phyloP scores from a whole-genome alignment of 1,139 yeast species.

The Candida sp. region DNA sequence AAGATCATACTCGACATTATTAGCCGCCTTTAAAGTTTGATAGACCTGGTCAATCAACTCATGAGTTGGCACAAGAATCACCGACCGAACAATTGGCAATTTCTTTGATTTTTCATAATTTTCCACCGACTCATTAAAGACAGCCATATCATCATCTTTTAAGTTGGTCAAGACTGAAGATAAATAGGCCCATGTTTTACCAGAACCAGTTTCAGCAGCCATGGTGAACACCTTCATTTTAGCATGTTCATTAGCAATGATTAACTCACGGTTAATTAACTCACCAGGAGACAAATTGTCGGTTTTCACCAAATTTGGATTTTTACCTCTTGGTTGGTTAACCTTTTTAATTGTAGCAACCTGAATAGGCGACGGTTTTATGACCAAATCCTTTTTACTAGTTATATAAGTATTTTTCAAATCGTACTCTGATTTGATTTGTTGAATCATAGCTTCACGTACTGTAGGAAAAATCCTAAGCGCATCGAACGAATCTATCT shows the following conservation, averaged over 20 bases:
- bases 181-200: conserved; percentile 91
- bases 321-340: conserved; percentile 27
- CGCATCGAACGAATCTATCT: conserved; percentile 59
- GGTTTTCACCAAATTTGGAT: conserved; percentile 16
- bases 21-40: conserved; percentile 43
- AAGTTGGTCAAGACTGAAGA: conserved; percentile 70
- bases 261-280: conserved; percentile 24
- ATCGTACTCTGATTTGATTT: conserved; percentile 50
- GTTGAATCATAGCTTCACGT: conserved; percentile 58
- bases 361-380: conserved; percentile 43
- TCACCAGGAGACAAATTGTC: conserved; percentile 18
- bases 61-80: conserved; percentile 82
- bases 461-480: conserved; percentile 67
- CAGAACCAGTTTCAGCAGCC: conserved; percentile 97
- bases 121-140: conserved; percentile 22
- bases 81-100: conserved; percentile 54
- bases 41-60: conserved; percentile 84
- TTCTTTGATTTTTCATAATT: conserved; percentile 27
- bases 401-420: conserved; percentile 32
- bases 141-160: conserved; percentile 47
- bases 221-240: conserved; percentile 65
- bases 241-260: conserved; percentile 25
- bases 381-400: conserved; percentile 25
- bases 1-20: conserved; percentile 20
- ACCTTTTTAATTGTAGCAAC: conserved; percentile 44